Evolutionary conservation across 106 monocot genomes (phyloP).

Genomic region (Platanthera guangdongensis): DNA sequence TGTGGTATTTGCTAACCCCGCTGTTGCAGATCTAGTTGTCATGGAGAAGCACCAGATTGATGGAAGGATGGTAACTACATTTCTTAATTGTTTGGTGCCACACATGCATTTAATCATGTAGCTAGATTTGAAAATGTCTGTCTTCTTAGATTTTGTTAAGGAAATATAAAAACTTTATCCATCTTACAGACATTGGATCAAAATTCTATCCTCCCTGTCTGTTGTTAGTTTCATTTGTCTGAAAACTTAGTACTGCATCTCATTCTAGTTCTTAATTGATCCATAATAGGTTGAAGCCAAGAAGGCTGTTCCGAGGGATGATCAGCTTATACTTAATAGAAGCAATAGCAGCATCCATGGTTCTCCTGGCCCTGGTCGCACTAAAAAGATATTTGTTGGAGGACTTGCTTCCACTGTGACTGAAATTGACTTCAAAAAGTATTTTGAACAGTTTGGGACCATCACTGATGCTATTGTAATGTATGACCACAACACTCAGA

Average conservation of each 20-base stretch:
- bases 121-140: not conserved
- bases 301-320: constrained; percentile 57
- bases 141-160: not conserved
- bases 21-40: constrained; percentile 23
- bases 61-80: constrained; percentile 23
- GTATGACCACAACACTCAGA: constrained; percentile 38
- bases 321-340: constrained; percentile 29
- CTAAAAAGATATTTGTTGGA: constrained; percentile 59
- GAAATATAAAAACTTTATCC: not conserved
- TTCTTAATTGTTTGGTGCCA: not conserved
- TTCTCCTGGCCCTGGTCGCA: constrained; percentile 40
- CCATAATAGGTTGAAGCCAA: constrained; percentile 50
- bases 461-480: constrained; percentile 36
- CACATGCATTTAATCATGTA: not conserved
- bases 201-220: not conserved
- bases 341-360: constrained; percentile 27
- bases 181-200: not conserved
- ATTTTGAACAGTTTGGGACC: constrained; percentile 30
- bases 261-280: not conserved
- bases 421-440: constrained; percentile 24
- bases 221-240: not conserved
- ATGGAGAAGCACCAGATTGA: constrained; percentile 31
- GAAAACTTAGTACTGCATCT: not conserved
- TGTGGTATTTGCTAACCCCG: constrained; percentile 24
- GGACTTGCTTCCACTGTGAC: constrained; percentile 41